phyloP scores from a whole-genome alignment of 139 green algal genomes.

The Chlamydomonas sp. region DNA sequence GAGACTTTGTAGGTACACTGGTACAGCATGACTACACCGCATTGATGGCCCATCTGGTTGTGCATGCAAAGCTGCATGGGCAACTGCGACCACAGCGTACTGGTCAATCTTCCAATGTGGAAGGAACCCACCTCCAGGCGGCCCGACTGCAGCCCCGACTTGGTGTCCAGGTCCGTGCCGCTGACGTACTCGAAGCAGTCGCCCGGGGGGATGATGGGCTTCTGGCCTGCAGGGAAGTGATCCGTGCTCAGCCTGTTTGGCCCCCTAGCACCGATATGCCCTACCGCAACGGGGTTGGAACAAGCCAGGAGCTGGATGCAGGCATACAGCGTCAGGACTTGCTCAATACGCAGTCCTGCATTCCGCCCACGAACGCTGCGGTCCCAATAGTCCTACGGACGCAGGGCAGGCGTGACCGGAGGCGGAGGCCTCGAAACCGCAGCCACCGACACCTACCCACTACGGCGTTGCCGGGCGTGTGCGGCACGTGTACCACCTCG shows the following conservation, averaged over 20 bases:
- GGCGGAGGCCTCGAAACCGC: neutral
- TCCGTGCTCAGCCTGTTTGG: neutral
- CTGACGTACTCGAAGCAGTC: constrained; percentile 50
- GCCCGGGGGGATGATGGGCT: constrained; percentile 38
- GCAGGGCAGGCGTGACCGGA: neutral
- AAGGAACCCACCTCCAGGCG: constrained; percentile 23
- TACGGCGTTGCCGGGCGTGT: constrained; percentile 31
- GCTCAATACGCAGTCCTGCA: neutral
- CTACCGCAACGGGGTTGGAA: neutral
- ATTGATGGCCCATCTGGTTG: neutral
- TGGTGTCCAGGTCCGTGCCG: constrained; percentile 43
- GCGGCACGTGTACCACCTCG: constrained; percentile 24
- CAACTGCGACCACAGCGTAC: neutral
- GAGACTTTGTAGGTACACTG: no score
- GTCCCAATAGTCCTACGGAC: neutral
- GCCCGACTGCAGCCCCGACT: constrained; percentile 38
- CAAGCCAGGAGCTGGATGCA: neutral
- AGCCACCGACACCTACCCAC: neutral
- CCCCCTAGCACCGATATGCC: neutral
- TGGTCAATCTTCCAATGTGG: neutral
- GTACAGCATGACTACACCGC: no score
- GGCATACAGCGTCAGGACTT: neutral
- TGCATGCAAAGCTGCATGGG: neutral
- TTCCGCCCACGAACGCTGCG: neutral
- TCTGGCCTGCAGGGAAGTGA: constrained; percentile 34